Base-by-base conservation (phyloP, 768 basidiomycete genomes). In the Leccinellum albellum region DNA sequence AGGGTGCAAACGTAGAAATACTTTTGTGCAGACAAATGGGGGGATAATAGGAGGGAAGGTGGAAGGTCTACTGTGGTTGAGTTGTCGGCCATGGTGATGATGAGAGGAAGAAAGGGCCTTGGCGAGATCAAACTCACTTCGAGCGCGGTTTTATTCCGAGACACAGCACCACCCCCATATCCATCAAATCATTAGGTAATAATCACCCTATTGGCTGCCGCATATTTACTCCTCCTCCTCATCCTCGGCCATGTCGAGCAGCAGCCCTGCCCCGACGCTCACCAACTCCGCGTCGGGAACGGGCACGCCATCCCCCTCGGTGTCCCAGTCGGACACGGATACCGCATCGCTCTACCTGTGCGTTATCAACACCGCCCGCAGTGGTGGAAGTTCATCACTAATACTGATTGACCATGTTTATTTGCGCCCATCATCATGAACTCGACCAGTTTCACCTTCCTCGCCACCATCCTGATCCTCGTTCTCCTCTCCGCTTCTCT, bases 1-100 rank as follows among this genome's bases (percentile, higher is more conserved):
- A 94, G 83, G 0, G 91, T 90, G 76, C 91, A 94, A 61, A 93
- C 91, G 48, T 89, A 83, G 69, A 93, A 91, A 65, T 94, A 94
- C 73, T 93, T 92, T 79, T 92, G 91, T 0, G 91, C 91, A 29
- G 82, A 83, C 33, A 93, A 79, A 69, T 90, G 91, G 2, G 91
- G 81, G 0, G 91, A 81, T 6, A 92, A 82, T 62, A 87, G 76
- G 66, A 93, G 84, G 23, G 84, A 88, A 53, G 78, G 71, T 17
- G 91, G 91, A 8, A 92, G 70, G 0, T 14, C 13, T 2, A 46
- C 5, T 2, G 46, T 17, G 15, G 37, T 59, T 21, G 53, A 28
- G 52, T 51, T 65, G 53, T 23, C 28, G 6, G 61, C 51, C 70
- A 72, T 72, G 63, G 14, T 35, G 35, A 35, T 17, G 35, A n/a